These are phyloP conservation scores for Apophysomyces ossiformis DNA, from an alignment of 371 early-diverging fungal genomes.

Conservation along the genomic window DNA sequence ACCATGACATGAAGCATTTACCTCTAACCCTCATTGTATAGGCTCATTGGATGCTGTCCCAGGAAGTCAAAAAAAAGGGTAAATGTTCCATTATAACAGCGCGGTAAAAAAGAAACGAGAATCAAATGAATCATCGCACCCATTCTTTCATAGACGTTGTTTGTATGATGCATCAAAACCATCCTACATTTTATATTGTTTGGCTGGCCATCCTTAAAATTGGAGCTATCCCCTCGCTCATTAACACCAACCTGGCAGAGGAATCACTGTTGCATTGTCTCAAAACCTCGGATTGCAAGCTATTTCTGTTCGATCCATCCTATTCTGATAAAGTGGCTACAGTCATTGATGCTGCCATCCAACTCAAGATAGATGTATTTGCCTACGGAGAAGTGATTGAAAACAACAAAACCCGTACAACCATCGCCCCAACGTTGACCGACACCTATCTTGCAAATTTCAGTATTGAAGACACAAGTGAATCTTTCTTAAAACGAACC, in stretches of 20 bases:
- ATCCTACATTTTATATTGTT: conserved; percentile 34
- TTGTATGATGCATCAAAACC: conserved; percentile 41
- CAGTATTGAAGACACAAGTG: conserved; percentile 10
- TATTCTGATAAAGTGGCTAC: conserved; percentile 28
- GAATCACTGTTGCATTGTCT: conserved; percentile 36
- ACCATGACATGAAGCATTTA: too few relatives aligned
- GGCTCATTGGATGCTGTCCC: conserved; percentile 31
- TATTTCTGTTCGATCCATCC: conserved; percentile 37
- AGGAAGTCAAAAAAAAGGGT: conserved; percentile 29
- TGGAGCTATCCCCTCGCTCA: conserved; percentile 35
- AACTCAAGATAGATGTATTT: conserved; percentile 3
- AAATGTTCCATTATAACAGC: background rate
- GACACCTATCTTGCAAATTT: background rate
- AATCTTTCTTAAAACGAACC: conserved; percentile 12
- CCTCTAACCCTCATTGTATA: background rate
- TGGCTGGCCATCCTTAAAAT: conserved; percentile 36
- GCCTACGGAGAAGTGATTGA: conserved; percentile 27
- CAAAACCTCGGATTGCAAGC: conserved; percentile 27
- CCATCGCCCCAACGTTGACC: conserved; percentile 11
- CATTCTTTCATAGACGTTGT: conserved; percentile 27
- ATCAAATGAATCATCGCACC: background rate
- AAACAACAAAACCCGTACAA: background rate
- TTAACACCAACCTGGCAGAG: conserved; percentile 38
- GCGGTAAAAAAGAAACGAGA: background rate
- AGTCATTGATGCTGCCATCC: conserved; percentile 14